phyloP scores from a whole-genome alignment of 805 yeast genomes.

The Yamadazyma sp. region DNA sequence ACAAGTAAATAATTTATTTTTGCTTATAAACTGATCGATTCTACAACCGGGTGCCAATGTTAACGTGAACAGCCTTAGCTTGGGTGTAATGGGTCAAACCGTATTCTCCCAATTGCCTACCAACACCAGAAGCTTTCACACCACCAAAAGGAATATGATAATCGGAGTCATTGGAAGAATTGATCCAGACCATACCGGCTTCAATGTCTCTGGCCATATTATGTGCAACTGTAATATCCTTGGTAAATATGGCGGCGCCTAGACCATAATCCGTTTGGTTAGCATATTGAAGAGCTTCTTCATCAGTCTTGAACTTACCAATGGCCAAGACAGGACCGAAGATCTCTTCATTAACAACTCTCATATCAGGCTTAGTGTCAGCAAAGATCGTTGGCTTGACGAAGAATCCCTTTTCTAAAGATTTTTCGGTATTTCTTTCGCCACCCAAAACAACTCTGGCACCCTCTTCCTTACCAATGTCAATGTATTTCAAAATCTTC shows the following conservation, averaged over 20 bases:
- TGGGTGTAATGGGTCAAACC: constrained; percentile 73
- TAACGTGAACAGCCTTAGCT: constrained; percentile 74
- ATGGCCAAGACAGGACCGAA: constrained; percentile 84
- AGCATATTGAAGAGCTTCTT: constrained; percentile 67
- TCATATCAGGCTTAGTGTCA: constrained; percentile 64
- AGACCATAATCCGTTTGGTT: constrained; percentile 76
- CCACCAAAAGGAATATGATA: constrained; percentile 71
- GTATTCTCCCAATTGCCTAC: constrained; percentile 76
- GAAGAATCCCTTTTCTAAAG: constrained; percentile 55
- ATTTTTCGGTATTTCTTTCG: constrained; percentile 41
- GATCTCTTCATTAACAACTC: constrained; percentile 75
- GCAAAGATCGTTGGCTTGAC: constrained; percentile 76
- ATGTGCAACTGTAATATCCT: constrained; percentile 65
- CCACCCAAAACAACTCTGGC: constrained; percentile 44
- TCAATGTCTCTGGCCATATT: constrained; percentile 52
- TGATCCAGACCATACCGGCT: constrained; percentile 48
- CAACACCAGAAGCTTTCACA: constrained; percentile 74
- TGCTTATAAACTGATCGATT: not conserved
- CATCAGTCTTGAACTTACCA: constrained; percentile 62
- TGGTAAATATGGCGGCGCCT: constrained; percentile 79
- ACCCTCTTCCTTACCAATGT: constrained; percentile 46
- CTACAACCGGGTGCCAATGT: constrained; percentile 40
- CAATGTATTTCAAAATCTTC: constrained; percentile 45
- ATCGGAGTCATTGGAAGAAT: constrained; percentile 46
- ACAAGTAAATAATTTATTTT: too few species aligned